Evolutionary conservation across 2,329 filamentous ascomycete species (phyloP), one percentile per base, ranked within the genome.

Genomic region (Chrysosporium keratinophilum): DNA sequence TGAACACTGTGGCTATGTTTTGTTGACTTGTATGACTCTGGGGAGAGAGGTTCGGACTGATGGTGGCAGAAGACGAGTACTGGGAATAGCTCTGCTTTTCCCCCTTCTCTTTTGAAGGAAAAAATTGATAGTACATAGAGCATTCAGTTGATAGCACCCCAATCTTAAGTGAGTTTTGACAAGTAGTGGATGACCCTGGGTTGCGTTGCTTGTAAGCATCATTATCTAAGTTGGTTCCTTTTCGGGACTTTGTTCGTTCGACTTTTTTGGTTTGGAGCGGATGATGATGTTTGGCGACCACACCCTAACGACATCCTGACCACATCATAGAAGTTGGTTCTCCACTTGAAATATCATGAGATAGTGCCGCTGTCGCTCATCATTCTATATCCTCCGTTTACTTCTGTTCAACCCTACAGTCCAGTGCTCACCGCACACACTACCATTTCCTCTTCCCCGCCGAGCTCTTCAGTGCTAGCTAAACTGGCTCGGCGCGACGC

Each of bases 71-170:
- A 46, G 50, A 53, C 39, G 50, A 41, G 17, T 44, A 37, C 33
- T 44, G 37, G 40, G 28, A 34, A 52, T 35, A 14, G 40, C 41
- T 40, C 49, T 45, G 28, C 35, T 31, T 47, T 9, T 42, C 23
- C 42, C 50, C 17, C 49, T 35, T 43, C 42, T 19, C 2, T 45
- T 41, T 39, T 33, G 42, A 46, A 46, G 43, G 34, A 20, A 35
- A n/a, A 44, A 35, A 53, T 42, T 14, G 34, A 14, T 47, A 40
- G 42, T 47, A 53, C 35, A 47, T 53, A 53, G 50, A 47, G 42
- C 50, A 53, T 19, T 53, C 50, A 47, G 31, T 53, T 43, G 42
- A 53, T 40, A 53, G 42, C 50, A 40, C 20, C 19, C 42, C 31
- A 39, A 41, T 53, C 47, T 47, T 14, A 17, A 47, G 33, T 40